Conservation (phyloP, 179 eudicot species). For the Drosera spatulata region DNA sequence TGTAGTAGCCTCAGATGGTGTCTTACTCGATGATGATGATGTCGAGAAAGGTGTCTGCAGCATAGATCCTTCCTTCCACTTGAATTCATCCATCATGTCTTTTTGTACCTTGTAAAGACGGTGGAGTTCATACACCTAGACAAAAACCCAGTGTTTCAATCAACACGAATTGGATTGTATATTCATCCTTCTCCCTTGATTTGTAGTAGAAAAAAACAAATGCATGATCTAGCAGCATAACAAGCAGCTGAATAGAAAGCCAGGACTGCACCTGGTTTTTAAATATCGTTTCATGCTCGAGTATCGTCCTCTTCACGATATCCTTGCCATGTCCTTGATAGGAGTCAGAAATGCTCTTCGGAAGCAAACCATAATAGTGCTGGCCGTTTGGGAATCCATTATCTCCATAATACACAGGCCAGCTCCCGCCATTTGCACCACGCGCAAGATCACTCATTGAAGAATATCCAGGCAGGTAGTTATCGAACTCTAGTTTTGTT, state of each 20-base stretch:
- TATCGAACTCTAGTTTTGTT: conserved; percentile 61
- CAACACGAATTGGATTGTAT: neutral
- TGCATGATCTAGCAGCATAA: no score
- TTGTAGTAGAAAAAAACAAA: no score
- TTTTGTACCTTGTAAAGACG: conserved; percentile 72
- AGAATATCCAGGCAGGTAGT: conserved; percentile 47
- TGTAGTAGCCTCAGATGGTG: conserved; percentile 34
- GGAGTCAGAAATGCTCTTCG: conserved; percentile 29
- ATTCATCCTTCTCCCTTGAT: no score
- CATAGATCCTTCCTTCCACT: conserved; percentile 37
- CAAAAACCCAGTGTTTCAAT: conserved; percentile 1
- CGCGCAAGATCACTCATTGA: conserved; percentile 79
- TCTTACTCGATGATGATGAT: conserved; percentile 57
- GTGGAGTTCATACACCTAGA: conserved; percentile 76
- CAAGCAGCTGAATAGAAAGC: no score
- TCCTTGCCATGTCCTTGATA: conserved; percentile 51
- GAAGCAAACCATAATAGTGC: conserved; percentile 34
- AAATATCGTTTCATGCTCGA: conserved; percentile 73
- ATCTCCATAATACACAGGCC: conserved; percentile 61
- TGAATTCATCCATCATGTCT: conserved; percentile 75
- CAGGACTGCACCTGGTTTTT: conserved; percentile 48
- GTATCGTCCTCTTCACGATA: conserved; percentile 68
- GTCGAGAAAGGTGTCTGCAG: conserved; percentile 35
- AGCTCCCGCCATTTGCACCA: conserved; percentile 56
- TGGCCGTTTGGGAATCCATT: conserved; percentile 46